Evolutionary conservation across 2,329 filamentous ascomycete genomes (phyloP), one percentile per base, ranked within the genome.

Genomic region (Pleoardoris graminearum): DNA sequence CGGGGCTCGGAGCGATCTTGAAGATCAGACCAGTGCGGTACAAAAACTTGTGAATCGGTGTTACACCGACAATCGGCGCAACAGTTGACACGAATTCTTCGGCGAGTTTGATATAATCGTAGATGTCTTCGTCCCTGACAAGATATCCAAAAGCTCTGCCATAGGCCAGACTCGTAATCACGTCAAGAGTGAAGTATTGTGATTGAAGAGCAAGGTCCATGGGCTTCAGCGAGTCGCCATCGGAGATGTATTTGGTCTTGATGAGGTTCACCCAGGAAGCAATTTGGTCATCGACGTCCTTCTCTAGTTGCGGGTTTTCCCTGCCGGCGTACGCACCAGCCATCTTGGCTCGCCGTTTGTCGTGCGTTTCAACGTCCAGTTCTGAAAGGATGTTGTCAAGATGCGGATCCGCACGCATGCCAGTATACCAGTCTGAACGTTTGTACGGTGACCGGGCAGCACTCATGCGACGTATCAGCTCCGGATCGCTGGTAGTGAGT

Each of bases 261-360:
- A 83, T 77, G 4, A 82, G 71, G 3, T 71, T 57, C 30, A 84
- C 53, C 2, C 82, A 62, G 1, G 76, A 71, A 4, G 62, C 54
- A 11, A 84, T 59, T 3, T 75, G 73, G 4, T 69, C 54, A 55
- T 84, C 76, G 12, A 85, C 74, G 4, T 76, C 73, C 0, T 57
- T 57, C 49, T 84, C 81, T 6, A 84, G 70, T 0, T 74, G 70
- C 2, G 73, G 68, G 38, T 83, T 82, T 42, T 83, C 81, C 41
- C 79, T 76, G 1, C 81, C 81, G 0, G 79, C 78, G 58, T 82
- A 84, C 33, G 77, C 81, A 1, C 75, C 70, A 1, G 77, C 72
- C 69, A 82, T 77, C 48, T 80, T 76, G 49, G 75, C 74, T 14
- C 55, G 54, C 8, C 53, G 47, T 25, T 47, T 35, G n/a, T 59